phyloP scores from a whole-genome alignment of 345 rosid species.

The Stellera chamaejasme region DNA sequence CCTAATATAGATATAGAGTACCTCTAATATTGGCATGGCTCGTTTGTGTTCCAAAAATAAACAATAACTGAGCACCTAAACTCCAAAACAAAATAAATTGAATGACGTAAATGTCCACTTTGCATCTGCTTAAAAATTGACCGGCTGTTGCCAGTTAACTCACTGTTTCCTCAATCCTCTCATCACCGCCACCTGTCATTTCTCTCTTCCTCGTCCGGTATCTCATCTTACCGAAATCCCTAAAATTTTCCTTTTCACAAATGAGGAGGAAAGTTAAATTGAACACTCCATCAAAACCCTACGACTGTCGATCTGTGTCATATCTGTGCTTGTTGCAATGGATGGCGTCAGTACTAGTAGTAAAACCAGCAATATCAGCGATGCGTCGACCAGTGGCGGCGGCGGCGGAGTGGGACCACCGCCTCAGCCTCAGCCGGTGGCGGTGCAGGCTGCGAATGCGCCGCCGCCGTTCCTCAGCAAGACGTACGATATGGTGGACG shows the following conservation, averaged over 20 bases:
- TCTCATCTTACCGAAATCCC: not conserved
- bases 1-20: no score
- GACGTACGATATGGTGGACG: conserved; percentile 93
- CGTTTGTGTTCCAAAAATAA: no score
- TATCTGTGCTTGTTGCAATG: conserved; percentile 9
- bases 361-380: conserved; percentile 15
- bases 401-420: not conserved
- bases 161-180: not conserved
- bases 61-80: no score
- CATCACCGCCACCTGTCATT: conserved; percentile 5
- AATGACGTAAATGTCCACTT: no score
- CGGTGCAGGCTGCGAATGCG: conserved; percentile 34
- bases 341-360: conserved; percentile 22
- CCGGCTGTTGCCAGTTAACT: conserved; percentile 9
- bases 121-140: not conserved
- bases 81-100: no score
- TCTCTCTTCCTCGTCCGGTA: not conserved
- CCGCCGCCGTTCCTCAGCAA: conserved; percentile 89
- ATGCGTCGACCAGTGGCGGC: conserved; percentile 19
- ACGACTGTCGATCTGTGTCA: not conserved
- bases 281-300: conserved; percentile 9
- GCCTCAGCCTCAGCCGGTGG: conserved; percentile 28
- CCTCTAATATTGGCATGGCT: no score
- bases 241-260: not conserved
- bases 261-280: not conserved